Evolutionary conservation across 78 protist genomes (phyloP), one percentile per base, ranked within the genome.

Genomic region (Dictyostelium firmibasis): DNA sequence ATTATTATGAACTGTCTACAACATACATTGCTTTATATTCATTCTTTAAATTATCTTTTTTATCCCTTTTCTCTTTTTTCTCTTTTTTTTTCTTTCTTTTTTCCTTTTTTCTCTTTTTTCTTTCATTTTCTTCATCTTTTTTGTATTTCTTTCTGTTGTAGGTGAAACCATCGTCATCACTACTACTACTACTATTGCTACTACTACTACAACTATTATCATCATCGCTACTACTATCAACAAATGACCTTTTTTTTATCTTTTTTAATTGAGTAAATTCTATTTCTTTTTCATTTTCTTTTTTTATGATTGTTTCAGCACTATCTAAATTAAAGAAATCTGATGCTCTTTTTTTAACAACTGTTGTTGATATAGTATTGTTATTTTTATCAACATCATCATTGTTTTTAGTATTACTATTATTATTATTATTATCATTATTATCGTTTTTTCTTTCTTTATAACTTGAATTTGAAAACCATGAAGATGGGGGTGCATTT

Each of bases 181-280:
- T 33, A 75, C 81, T 78, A 60, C 77, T 77, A 35, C 36, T n/a
- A 35, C 84, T 85, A 47, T 29, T 36, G 2, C 62, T 43, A 79
- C 70, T 50, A 79, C 70, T 79, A 23, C 62, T 41, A 23, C 2
- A 33, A 18, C 13, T 6, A 29, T 31, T 10, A 23, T 31, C 2
- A 31, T 27, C 33, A n/a, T 50, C 60, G 23, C 20, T 25, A 81
- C 38, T 27, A 7, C 79, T 72, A 14, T 72, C 75, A 3, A 67
- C 10, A 35, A 67, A 67, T 67, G 75, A 67, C 14, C 35, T 67
- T 8, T 25, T 67, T 67, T 67, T 67, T 3, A 25, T 67, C 25
- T 25, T n/a, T 67, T 25, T 67, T 27, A 13, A 1, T 25, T n/a
- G n/a, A n/a, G n/a, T n/a, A n/a, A n/a, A n/a, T 67, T 57, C 67